Conservation (phyloP, 2,329 filamentous ascomycete genomes). For the Claviceps maximensis region DNA sequence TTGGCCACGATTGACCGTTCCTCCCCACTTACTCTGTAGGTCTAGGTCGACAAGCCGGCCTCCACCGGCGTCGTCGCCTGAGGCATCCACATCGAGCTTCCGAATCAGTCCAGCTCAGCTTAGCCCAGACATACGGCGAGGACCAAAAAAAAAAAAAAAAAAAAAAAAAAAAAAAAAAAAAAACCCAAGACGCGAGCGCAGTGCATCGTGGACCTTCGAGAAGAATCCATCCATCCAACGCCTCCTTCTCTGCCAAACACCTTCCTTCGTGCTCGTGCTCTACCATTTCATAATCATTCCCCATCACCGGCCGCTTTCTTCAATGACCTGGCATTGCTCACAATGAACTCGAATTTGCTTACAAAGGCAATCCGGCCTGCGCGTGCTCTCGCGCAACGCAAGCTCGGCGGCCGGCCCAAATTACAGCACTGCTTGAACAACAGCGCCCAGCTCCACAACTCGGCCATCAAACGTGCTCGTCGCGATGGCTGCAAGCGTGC, state of each 20-base stretch:
- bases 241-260: neutral
- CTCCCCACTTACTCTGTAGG: too few species aligned
- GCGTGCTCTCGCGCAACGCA: slow-evolving; percentile 31
- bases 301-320: neutral
- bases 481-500: slow-evolving; percentile 10
- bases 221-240: slow-evolving; percentile 4
- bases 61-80: slow-evolving; percentile 15
- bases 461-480: slow-evolving; percentile 11
- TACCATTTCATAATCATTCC: neutral
- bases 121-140: neutral
- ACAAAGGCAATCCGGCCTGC: slow-evolving; percentile 33
- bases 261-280: neutral
- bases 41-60: too few species aligned
- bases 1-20: too few species aligned
- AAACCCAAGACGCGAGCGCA: neutral
- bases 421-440: slow-evolving; percentile 27
- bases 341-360: slow-evolving; percentile 35
- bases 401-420: slow-evolving; percentile 25
- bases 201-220: slow-evolving; percentile 2
- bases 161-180: slow-evolving; percentile 15
- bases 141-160: slow-evolving; percentile 6
- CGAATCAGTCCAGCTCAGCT: slow-evolving; percentile 14
- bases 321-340: slow-evolving; percentile 19
- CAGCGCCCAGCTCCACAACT: slow-evolving; percentile 22
- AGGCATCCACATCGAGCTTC: slow-evolving; percentile 14